Conservation (phyloP, 169 alveolate species). For the Blepharisma undulans region DNA sequence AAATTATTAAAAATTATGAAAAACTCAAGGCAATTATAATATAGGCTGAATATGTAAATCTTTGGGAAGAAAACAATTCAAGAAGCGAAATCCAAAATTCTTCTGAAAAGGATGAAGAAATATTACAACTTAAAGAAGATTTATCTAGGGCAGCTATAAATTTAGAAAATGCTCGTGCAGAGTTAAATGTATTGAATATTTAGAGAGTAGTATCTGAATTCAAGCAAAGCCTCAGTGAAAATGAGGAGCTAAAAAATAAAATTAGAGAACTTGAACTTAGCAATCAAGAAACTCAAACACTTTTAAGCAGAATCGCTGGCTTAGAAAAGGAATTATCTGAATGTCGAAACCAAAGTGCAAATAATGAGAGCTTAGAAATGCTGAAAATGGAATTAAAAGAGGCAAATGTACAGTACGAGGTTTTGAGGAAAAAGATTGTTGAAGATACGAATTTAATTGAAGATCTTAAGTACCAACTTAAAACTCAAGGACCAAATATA, state of each 20-base stretch:
- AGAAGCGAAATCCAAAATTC: background rate
- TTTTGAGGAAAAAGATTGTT: background rate
- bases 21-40: background rate
- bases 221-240: background rate
- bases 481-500: background rate
- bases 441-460: background rate
- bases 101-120: background rate
- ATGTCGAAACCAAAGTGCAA: background rate
- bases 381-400: background rate
- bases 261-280: background rate
- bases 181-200: background rate
- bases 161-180: background rate
- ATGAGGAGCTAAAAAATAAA: background rate
- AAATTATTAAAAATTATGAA: background rate
- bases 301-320: background rate
- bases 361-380: background rate
- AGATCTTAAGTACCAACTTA: background rate
- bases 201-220: background rate
- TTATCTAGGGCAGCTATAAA: background rate
- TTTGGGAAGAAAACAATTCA: background rate
- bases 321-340: background rate
- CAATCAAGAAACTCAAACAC: background rate
- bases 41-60: background rate
- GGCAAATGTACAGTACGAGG: background rate
- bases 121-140: background rate